Conservation (phyloP, 2,329 filamentous ascomycete genomes). For the Ascochyta lentis region DNA sequence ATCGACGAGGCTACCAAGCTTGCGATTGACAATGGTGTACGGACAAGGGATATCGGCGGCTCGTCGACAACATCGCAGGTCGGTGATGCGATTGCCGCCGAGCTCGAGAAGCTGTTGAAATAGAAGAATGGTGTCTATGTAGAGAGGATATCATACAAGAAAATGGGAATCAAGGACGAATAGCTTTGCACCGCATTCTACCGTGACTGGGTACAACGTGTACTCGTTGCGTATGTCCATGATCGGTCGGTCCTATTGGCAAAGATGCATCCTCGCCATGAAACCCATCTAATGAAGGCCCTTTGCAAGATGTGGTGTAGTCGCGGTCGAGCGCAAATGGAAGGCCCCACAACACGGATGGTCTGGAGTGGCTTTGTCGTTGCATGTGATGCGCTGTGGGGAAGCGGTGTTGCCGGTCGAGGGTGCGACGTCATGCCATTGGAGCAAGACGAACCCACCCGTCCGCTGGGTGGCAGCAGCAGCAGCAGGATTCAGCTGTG, state of each 20-base stretch:
- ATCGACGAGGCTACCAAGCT: constrained; percentile 82
- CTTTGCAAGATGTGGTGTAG: too few species aligned
- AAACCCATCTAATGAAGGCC: too few species aligned
- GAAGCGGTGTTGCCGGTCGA: not conserved
- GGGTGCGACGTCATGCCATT: constrained; percentile 1
- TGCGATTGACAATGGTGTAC: constrained; percentile 78
- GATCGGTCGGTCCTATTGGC: too few species aligned
- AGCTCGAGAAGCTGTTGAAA: constrained; percentile 72
- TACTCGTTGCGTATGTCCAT: too few species aligned
- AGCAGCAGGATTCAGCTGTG: constrained; percentile 25
- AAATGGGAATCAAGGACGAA: not conserved
- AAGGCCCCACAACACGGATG: too few species aligned
- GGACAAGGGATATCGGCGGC: constrained; percentile 87
- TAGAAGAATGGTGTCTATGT: constrained; percentile 15
- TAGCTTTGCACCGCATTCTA: not conserved
- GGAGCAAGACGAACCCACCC: not conserved
- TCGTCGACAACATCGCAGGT: constrained; percentile 74
- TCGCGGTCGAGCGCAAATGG: too few species aligned
- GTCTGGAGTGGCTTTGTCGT: too few species aligned
- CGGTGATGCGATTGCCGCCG: constrained; percentile 80
- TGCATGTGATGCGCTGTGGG: too few species aligned
- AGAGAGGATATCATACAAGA: not conserved
- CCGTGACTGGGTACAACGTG: too few species aligned
- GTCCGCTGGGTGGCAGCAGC: not conserved
- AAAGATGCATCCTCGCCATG: too few species aligned